A percentile compares a stretch with the other conserved stretches of the same genome.
Evolutionary conservation across 176 grass and related monocot genomes (phyloP).

Genomic region (Avena insularis): DNA sequence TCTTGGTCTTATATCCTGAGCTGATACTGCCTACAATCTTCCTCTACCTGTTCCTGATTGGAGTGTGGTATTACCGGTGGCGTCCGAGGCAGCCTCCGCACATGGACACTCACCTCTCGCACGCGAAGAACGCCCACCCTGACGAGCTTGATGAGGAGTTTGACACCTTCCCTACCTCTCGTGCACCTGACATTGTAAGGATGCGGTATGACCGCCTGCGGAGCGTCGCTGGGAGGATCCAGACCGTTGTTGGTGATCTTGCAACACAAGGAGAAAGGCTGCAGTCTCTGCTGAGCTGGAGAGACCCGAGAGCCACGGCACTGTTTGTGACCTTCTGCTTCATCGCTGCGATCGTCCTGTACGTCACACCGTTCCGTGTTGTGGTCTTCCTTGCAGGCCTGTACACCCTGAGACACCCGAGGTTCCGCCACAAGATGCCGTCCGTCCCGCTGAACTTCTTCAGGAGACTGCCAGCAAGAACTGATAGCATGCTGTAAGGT

Average conservation of each 20-base stretch:
- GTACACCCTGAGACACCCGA: slow-evolving; percentile 66
- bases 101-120: slow-evolving; percentile 74
- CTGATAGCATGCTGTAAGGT: slow-evolving; percentile 66
- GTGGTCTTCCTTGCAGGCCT: slow-evolving; percentile 61
- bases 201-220: slow-evolving; percentile 64
- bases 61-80: slow-evolving; percentile 76
- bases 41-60: slow-evolving; percentile 71
- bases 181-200: slow-evolving; percentile 53
- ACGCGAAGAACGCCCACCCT: slow-evolving; percentile 56
- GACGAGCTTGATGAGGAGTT: slow-evolving; percentile 79
- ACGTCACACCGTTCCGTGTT: slow-evolving; percentile 64
- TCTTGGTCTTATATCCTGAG: slow-evolving; percentile 70
- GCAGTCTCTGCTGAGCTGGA: slow-evolving; percentile 72
- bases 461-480: slow-evolving; percentile 68
- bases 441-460: slow-evolving; percentile 77
- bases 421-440: slow-evolving; percentile 69
- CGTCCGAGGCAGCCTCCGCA: slow-evolving; percentile 63
- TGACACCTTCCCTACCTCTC: slow-evolving; percentile 66
- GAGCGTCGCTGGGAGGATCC: slow-evolving; percentile 64
- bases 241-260: slow-evolving; percentile 68
- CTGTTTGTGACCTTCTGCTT: slow-evolving; percentile 71
- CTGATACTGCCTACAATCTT: slow-evolving; percentile 75
- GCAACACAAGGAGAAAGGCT: slow-evolving; percentile 72
- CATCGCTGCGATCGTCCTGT: slow-evolving; percentile 59
- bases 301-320: slow-evolving; percentile 59